Evolutionary conservation across 2,329 filamentous ascomycete species (phyloP), one percentile per base, ranked within the genome.

Genomic region (Onygenales sp.): DNA sequence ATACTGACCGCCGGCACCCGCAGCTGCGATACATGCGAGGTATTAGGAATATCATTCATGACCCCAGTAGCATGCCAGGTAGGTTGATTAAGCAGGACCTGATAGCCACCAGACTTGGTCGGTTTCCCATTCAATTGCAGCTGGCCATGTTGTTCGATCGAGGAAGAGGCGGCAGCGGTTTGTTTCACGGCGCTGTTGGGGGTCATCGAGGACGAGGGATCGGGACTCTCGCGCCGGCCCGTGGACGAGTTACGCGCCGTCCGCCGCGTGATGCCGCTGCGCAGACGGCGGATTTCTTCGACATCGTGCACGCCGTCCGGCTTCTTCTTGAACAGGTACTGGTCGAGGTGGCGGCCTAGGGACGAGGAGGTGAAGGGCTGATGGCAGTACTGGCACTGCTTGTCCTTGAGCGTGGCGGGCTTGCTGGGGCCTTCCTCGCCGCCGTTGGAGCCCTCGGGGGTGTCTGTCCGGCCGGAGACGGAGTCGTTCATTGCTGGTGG

Each of bases 321-420:
- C 68, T 96, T 96, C 74, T 90, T 94, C 55, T 90, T 86, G 65
- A 90, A 91, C 63, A 96, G 91, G 69, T 94, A 96, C 40, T 95
- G 81, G 68, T 97, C 92, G 60, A 96, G 84, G 71, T 97, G 92
- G 45, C 92, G 86, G 49, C 92, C 92, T 51, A 97, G 82, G 2
- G 89, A 95, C 13, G 90, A 95, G 1, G 91, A 96, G 13, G 92
- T 96, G 67, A 96, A 97, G 6, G 86, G 79, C 69, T 95, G 89
- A 46, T 83, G 79, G 69, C 92, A 97, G 73, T 88, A 97, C 37
- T 85, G 87, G 68, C 92, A 96, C 58, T 78, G 84, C 66, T 88
- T 89, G 74, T 97, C 91, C 71, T 97, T 97, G 55, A 79, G 70
- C 13, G 86, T 78, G 51, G 73, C 68, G 53, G 69, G 67, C 59